These are phyloP conservation scores for Venturia pyrina DNA, from an alignment of 2,329 filamentous ascomycete species.

Conservation along the genomic window DNA sequence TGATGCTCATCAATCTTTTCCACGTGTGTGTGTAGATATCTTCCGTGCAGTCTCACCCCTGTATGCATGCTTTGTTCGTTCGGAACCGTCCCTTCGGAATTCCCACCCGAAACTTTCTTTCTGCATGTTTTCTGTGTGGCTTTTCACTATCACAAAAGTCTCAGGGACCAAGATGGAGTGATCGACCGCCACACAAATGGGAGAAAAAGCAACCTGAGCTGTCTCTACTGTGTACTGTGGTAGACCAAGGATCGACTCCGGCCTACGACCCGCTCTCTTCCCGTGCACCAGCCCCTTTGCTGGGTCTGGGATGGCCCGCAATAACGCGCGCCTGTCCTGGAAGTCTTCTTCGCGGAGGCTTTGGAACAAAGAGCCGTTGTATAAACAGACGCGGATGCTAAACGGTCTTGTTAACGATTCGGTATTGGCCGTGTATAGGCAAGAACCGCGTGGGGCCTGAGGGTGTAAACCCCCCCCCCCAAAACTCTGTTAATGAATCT, in stretches of 20 bases:
- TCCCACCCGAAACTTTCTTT: neutral
- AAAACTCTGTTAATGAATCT: neutral
- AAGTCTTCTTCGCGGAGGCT: neutral
- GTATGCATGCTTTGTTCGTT: neutral
- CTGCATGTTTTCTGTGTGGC: neutral
- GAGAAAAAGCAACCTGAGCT: neutral
- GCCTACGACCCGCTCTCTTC: neutral
- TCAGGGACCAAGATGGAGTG: neutral
- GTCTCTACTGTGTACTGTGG: no score
- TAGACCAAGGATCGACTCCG: neutral
- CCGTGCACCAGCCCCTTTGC: neutral
- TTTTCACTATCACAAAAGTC: slow-evolving; percentile 1
- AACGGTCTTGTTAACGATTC: neutral
- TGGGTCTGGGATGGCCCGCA: slow-evolving; percentile 1
- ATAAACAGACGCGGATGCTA: neutral
- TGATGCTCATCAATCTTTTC: slow-evolving; percentile 5
- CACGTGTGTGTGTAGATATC: neutral
- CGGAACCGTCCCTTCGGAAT: neutral
- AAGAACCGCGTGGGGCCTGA: neutral
- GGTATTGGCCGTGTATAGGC: neutral
- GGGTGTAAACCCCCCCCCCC: neutral
- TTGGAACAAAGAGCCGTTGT: neutral
- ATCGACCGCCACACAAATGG: neutral
- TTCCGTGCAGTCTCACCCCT: neutral
- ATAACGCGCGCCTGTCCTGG: neutral